Conservation (phyloP, 352 stramenopile genomes). For the Halophytophthora batemanensis region DNA sequence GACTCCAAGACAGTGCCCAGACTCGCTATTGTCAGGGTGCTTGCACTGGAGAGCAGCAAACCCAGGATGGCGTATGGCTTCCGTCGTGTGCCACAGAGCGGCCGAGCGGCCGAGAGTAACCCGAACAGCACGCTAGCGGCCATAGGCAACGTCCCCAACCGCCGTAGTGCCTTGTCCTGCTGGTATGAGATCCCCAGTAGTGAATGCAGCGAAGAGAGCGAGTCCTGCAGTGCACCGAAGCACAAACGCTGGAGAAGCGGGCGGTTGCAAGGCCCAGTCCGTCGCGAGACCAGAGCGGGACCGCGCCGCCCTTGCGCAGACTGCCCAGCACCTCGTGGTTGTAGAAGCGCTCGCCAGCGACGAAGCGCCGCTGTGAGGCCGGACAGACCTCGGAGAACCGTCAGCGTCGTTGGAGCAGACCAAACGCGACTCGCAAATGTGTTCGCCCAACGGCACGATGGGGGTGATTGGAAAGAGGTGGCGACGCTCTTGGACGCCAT, state of each 20-base stretch:
- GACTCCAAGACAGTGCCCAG: conserved; percentile 25
- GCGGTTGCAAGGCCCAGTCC: conserved; percentile 36
- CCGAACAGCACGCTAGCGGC: conserved; percentile 78
- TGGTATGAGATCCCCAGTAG: conserved; percentile 22
- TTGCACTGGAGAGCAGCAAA: conserved; percentile 20
- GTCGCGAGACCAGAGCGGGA: conserved; percentile 35
- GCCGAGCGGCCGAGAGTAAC: conserved; percentile 71
- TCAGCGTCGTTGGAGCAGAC: too few relatives aligned
- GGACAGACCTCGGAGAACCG: too few relatives aligned
- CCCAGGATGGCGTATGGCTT: conserved; percentile 82
- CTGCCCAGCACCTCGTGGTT: conserved; percentile 54
- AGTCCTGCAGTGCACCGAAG: conserved; percentile 11
- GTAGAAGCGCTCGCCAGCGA: conserved; percentile 35
- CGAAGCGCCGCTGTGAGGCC: too few relatives aligned
- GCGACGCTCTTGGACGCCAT: too few relatives aligned
- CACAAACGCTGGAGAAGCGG: conserved; percentile 31
- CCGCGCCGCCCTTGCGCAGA: conserved; percentile 36
- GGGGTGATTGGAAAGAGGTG: too few relatives aligned
- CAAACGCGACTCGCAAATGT: too few relatives aligned
- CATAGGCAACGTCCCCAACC: conserved; percentile 54
- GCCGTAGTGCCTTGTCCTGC: conserved; percentile 22
- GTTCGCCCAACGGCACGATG: too few relatives aligned
- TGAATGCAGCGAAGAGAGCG: conserved; percentile 17
- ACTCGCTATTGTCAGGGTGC: conserved; percentile 28
- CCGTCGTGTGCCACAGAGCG: conserved; percentile 70